Percentiles rank a stretch among this genome's conserved stretches.
phyloP scores from a whole-genome alignment of 2,329 filamentous ascomycete genomes.

The Talaromyces amestolkiae region DNA sequence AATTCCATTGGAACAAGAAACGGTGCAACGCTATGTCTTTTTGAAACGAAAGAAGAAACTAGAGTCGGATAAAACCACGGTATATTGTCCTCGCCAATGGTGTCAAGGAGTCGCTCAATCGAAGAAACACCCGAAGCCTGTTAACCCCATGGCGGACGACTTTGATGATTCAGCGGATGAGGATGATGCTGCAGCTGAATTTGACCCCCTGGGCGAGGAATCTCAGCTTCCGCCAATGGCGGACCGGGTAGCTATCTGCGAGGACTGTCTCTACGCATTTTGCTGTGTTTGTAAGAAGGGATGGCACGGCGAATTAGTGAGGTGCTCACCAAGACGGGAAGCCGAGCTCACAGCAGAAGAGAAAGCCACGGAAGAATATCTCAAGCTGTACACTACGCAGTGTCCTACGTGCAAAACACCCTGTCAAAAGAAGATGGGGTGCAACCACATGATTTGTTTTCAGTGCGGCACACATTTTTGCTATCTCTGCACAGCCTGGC shows the following conservation, averaged over 20 bases:
- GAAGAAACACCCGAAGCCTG: conserved; percentile 68
- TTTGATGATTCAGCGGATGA: conserved; percentile 48
- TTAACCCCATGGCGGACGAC: conserved; percentile 60
- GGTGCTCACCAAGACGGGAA: conserved; percentile 61
- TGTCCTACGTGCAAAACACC: conserved; percentile 86
- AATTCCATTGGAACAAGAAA: conserved; percentile 67
- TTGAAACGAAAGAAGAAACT: conserved; percentile 91
- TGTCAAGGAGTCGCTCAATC: conserved; percentile 85
- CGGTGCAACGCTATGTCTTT: conserved; percentile 80
- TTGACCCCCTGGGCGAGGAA: conserved; percentile 47
- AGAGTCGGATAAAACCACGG: conserved; percentile 84
- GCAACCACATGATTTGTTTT: conserved; percentile 95
- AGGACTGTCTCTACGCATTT: conserved; percentile 86
- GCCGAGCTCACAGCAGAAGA: conserved; percentile 79
- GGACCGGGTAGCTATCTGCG: conserved; percentile 78
- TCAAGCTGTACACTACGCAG: conserved; percentile 75
- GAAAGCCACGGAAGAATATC: conserved; percentile 79
- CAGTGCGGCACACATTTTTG: conserved; percentile 91
- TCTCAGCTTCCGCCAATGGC: conserved; percentile 48
- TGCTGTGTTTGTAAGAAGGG: conserved; percentile 71
- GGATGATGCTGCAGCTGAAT: conserved; percentile 41
- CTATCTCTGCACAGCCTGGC: conserved; percentile 87
- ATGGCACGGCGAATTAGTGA: conserved; percentile 93
- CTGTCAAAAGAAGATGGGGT: conserved; percentile 86
- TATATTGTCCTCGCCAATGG: conserved; percentile 90